Base-by-base conservation (phyloP, 2,329 filamentous ascomycete genomes). In the Pseudonectria buxi region DNA sequence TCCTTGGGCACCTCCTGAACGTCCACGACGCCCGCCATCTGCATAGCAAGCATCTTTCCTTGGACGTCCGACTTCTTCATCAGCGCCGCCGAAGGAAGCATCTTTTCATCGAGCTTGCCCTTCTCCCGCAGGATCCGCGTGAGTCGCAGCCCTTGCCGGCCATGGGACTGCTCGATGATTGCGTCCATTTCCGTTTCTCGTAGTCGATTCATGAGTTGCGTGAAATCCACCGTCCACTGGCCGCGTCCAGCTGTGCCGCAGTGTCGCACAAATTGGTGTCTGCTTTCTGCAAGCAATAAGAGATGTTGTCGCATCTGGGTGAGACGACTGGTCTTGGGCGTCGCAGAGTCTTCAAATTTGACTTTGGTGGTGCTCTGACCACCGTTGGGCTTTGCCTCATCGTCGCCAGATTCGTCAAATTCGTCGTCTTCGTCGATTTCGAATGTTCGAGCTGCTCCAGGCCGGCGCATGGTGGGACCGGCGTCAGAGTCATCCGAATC, bases 1-100 rank as follows among this genome's bases (percentile, higher is more conserved):
- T 96, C 90, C 46, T 86, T 85, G 1, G 92, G 92, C 1, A 98
- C 83, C 64, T 98, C 92, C 59, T 98, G 92, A 6, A 94, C 78
- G 47, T 96, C 87, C 10, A 95, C 78, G 41, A 92, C 81, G 2
- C 92, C 90, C 13, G 80, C 79, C 58, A 87, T 81, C 49, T 94
- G 86, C 73, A 98, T 85, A 43, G 81, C 78, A 11, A 86, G 81
- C 61, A 96, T 81, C 43, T 88, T 83, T 39, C 82, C 79, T 30
- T 92, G 86, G 15, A 96, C 78, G 35, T 95, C 86, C 39, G 83
- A 80, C 51, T 90, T 86, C 38, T 83, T 83, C 68, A 95, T 82
- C 41, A 98, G 75, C 35, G 84, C 85, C 37, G 88, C 72, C 32
- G 81, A 80, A 26, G 85, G 83, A 10, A 95, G 71, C 41, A 85